phyloP scores from a whole-genome alignment of 1,284 basidiomycete species.

The Rhodotorula sp. region DNA sequence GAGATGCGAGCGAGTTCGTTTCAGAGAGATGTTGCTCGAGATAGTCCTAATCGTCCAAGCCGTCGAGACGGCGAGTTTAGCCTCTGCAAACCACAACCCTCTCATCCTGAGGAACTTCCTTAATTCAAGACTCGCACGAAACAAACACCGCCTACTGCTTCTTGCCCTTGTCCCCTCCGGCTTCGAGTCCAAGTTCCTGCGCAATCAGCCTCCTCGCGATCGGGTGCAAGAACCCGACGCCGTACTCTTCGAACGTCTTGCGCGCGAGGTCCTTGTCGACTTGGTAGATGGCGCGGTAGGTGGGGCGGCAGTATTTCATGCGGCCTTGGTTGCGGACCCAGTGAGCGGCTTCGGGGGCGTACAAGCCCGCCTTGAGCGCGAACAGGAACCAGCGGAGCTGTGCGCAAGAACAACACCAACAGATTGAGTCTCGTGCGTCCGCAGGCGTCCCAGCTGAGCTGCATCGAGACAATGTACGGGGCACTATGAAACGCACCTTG shows the following conservation, averaged over 20 bases:
- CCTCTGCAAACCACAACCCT: background rate
- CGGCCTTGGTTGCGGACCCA: slow-evolving; percentile 36
- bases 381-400: slow-evolving; percentile 44
- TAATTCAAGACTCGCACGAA: slow-evolving; percentile 32
- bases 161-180: background rate
- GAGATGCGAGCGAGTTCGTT: no score
- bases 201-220: slow-evolving; percentile 71
- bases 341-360: slow-evolving; percentile 31
- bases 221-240: slow-evolving; percentile 63
- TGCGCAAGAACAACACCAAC: no score
- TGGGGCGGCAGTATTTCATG: slow-evolving; percentile 53
- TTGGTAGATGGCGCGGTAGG: slow-evolving; percentile 48
- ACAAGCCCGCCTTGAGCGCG: slow-evolving; percentile 56
- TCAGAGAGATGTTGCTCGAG: background rate
- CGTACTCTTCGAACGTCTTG: slow-evolving; percentile 52
- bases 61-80: background rate
- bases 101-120: background rate
- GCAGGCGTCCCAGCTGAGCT: no score
- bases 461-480: no score
- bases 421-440: no score
- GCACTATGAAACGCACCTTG: slow-evolving; percentile 58
- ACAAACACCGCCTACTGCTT: background rate
- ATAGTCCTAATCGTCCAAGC: background rate
- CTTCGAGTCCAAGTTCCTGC: slow-evolving; percentile 15
- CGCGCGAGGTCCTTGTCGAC: slow-evolving; percentile 65